Percentiles rank a stretch among this genome's conserved stretches.
phyloP scores from a whole-genome alignment of 2,329 filamentous ascomycete species.

The Neofusicoccum umdonicola region DNA sequence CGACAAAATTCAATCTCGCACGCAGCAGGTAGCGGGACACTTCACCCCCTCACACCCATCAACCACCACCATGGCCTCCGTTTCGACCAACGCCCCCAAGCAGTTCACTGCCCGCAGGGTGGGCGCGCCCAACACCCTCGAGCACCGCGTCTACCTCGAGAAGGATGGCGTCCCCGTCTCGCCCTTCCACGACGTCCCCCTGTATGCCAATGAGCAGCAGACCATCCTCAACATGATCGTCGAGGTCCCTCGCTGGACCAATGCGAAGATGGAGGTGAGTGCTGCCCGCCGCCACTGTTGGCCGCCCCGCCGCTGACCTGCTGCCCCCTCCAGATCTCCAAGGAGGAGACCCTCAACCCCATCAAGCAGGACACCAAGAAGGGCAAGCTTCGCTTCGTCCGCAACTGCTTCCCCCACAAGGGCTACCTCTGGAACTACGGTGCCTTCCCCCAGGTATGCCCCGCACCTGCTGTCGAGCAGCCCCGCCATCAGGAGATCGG shows the following conservation, averaged over 20 bases:
- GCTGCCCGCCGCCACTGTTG: conserved; percentile 5
- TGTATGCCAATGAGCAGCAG: conserved; percentile 95
- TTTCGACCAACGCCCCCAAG: conserved; percentile 51
- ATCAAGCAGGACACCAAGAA: conserved; percentile 99
- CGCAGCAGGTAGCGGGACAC: conserved; percentile 40
- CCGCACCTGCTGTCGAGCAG: conserved; percentile 21
- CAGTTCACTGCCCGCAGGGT: conserved; percentile 81
- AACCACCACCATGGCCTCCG: conserved; percentile 26
- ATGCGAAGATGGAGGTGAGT: conserved; percentile 96
- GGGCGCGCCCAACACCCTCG: conserved; percentile 84
- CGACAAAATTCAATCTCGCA: conserved; percentile 41
- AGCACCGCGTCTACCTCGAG: conserved; percentile 97
- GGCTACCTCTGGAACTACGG: conserved; percentile 99
- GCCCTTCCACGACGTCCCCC: conserved; percentile 96
- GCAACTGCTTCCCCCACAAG: conserved; percentile 99
- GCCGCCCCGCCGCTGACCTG: conserved; percentile 19
- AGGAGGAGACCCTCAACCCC: conserved; percentile 96
- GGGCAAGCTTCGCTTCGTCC: conserved; percentile 98
- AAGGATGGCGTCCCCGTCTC: conserved; percentile 93
- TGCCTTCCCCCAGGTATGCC: conserved; percentile 89
- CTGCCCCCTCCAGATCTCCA: conserved; percentile 72
- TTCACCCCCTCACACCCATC: conserved; percentile 26
- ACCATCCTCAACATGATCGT: conserved; percentile 98
- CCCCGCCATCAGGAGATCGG: conserved; percentile 20
- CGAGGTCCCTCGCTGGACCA: conserved; percentile 99